Base-by-base conservation (phyloP, 2,329 filamentous ascomycete species). In the Daldinia sp. region DNA sequence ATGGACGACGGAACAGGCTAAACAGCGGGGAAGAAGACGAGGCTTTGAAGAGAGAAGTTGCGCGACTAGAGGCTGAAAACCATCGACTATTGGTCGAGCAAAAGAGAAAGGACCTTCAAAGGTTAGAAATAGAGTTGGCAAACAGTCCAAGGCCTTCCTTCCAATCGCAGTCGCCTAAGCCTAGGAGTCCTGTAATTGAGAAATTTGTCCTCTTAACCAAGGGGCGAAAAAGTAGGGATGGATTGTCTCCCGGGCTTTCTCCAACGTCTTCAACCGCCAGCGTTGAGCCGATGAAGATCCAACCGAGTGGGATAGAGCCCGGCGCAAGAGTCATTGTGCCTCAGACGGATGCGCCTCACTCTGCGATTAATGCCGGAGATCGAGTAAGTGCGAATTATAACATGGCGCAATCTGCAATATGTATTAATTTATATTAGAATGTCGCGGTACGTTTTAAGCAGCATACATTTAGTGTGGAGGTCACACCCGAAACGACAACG, bases 321-420 rank as follows among this genome's bases (percentile, higher is more conserved):
- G 80, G 81, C 23, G 81, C 79, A 10, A 79, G 74, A 66, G 81
- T 81, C 59, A 78, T 81, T 58, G 78, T 81, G 4, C 80, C 81
- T 35, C 80, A 82, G 52, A 88, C 83, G 41, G 92, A 96, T 79
- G 91, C 91, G 19, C 93, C 93, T 1, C 82, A 89, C 8, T 93
- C 92, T 55, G 92, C 92, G 11, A 89, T 90, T 61, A 96, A 96
- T 78, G 86, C 90, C 64, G 90, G 89, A 45, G 91, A 94, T 73
- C 83, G 93, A 70, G 89, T 91, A 77, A 82, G 87, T 80, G 8
- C 69, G 21, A 19, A 27, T 7, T n/a, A n/a, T 15, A n/a, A 7
- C 47, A 49, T 52, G 27, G 41, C 61, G 53, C 64, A 63, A 55
- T 5, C 19, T 23, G 30, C 9, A 57, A 51, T n/a, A n/a, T 30